Conservation (phyloP, 2,329 filamentous ascomycete genomes). For the Cladosporium colombiae region DNA sequence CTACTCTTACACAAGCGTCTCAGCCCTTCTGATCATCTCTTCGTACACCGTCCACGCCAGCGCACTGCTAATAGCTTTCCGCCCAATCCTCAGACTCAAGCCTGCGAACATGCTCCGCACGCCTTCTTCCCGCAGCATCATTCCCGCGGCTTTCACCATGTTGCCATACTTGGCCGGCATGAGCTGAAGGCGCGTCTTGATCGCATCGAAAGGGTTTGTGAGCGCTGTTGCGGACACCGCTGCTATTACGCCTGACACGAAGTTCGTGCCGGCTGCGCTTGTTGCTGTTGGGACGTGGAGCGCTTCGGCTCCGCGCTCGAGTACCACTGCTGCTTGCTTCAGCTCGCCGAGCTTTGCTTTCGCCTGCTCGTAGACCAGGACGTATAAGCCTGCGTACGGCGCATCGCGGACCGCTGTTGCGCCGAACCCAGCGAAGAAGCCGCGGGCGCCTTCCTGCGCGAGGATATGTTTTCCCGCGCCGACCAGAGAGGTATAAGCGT, state of each 20-base stretch:
- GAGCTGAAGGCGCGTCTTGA: constrained; percentile 93
- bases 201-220: constrained; percentile 94
- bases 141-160: constrained; percentile 71
- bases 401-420: constrained; percentile 91
- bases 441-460: constrained; percentile 69
- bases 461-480: constrained; percentile 75
- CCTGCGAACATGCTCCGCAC: constrained; percentile 80
- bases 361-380: constrained; percentile 86
- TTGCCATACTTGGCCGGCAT: constrained; percentile 82
- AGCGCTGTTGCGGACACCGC: constrained; percentile 81
- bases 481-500: constrained; percentile 75
- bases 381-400: constrained; percentile 94
- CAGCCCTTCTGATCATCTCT: constrained; percentile 78
- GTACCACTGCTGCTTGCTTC: constrained; percentile 19
- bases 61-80: constrained; percentile 92
- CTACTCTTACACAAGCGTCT: constrained; percentile 35
- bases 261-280: constrained; percentile 73
- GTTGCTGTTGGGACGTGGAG: constrained; percentile 25
- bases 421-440: constrained; percentile 92
- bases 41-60: constrained; percentile 97
- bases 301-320: constrained; percentile 26
- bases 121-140: constrained; percentile 83
- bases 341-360: constrained; percentile 62
- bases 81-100: constrained; percentile 78
- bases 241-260: constrained; percentile 76